Percentiles rank a stretch among this genome's conserved stretches.
phyloP scores from a whole-genome alignment of 2,329 filamentous ascomycete species.

The Ascochyta rabiei region DNA sequence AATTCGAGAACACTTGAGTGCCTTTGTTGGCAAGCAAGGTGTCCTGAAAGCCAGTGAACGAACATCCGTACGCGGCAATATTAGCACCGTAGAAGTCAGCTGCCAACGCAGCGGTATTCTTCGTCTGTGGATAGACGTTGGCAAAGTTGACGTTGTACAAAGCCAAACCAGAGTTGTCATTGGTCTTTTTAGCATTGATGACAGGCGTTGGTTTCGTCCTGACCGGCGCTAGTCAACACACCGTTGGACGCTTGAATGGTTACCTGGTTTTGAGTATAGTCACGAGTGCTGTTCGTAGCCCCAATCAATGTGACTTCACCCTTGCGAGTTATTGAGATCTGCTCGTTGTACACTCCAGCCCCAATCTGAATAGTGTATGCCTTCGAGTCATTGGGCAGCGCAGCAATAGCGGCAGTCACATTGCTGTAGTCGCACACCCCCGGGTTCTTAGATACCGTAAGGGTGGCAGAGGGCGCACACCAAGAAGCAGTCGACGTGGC shows the following conservation, averaged over 20 bases:
- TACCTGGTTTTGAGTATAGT: slow-evolving; percentile 49
- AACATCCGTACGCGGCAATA: slow-evolving; percentile 62
- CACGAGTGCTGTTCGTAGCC: slow-evolving; percentile 31
- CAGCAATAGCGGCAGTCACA: slow-evolving; percentile 53
- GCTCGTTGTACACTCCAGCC: slow-evolving; percentile 52
- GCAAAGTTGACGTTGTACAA: slow-evolving; percentile 51
- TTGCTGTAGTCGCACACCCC: slow-evolving; percentile 48
- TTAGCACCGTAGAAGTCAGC: slow-evolving; percentile 56
- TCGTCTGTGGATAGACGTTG: slow-evolving; percentile 33
- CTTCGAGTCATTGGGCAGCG: slow-evolving; percentile 51
- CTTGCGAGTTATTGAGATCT: slow-evolving; percentile 49
- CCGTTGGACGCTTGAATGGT: slow-evolving; percentile 48
- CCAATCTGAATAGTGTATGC: slow-evolving; percentile 51
- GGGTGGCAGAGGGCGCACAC: slow-evolving; percentile 43
- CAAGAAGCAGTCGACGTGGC: slow-evolving; percentile 7
- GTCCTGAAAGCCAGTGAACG: slow-evolving; percentile 62
- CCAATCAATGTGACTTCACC: slow-evolving; percentile 54
- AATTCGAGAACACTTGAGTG: slow-evolving; percentile 60
- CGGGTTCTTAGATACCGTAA: slow-evolving; percentile 38
- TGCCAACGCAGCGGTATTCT: slow-evolving; percentile 49
- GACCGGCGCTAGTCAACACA: slow-evolving; percentile 48
- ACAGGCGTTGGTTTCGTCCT: slow-evolving; percentile 55
- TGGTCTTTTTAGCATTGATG: slow-evolving; percentile 53
- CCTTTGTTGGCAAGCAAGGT: slow-evolving; percentile 54
- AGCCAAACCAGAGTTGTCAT: slow-evolving; percentile 24